Percentiles rank a stretch among this genome's conserved stretches.
Conservation (phyloP, 345 rosid genomes). For the Draba incana region DNA sequence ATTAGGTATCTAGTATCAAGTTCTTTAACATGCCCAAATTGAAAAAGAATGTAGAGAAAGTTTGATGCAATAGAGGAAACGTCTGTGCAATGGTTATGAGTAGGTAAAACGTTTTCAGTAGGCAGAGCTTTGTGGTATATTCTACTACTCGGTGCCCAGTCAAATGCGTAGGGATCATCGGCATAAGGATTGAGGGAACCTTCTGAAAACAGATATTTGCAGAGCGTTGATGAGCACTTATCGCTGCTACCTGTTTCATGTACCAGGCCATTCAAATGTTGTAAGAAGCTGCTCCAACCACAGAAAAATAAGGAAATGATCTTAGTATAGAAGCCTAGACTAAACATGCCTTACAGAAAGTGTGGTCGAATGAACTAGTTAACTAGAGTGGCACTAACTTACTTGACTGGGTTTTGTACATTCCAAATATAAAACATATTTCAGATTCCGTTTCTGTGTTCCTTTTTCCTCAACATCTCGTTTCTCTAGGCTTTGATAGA, state of each 20-base stretch:
- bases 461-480: too few species aligned
- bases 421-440: too few species aligned
- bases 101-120: not conserved
- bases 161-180: conserved; percentile 96
- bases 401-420: not conserved
- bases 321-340: too few species aligned
- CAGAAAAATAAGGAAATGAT: not conserved
- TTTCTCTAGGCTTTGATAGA: too few species aligned
- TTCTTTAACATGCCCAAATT: not conserved
- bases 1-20: not conserved
- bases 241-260: conserved; percentile 61
- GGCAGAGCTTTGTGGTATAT: conserved; percentile 25
- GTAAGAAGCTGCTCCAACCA: not conserved
- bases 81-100: not conserved
- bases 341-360: not conserved
- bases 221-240: conserved; percentile 45
- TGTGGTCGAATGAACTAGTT: not conserved
- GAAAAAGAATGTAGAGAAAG: not conserved
- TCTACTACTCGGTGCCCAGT: conserved; percentile 36
- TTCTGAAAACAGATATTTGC: conserved; percentile 86
- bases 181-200: conserved; percentile 92
- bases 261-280: too few species aligned
- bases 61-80: conserved; percentile 1
- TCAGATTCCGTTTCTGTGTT: too few species aligned
- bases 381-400: not conserved